Base-by-base conservation (phyloP, 2,329 filamentous ascomycete species). In the Coniochaeta sp. region DNA sequence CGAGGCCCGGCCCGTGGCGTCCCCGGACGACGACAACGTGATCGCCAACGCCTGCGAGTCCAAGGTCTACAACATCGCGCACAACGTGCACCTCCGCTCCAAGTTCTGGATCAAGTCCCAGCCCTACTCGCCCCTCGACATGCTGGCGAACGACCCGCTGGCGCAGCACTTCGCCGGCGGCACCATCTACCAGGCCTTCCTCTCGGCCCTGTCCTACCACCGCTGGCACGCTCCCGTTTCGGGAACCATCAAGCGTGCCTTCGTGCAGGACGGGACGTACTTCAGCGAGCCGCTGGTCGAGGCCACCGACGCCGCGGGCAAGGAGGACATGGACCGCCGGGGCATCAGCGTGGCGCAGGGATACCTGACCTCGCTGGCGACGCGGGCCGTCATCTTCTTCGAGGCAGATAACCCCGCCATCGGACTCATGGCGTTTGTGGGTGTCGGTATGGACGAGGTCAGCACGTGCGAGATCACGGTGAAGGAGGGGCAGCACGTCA, bases 371-470 rank as follows among this genome's bases (percentile, higher is more conserved):
- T 78, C 82, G 0, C 74, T 89, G n/a, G 89, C 89, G 0, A 88
- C 89, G 3, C 77, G 89, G 6, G 88, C 84, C 0, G 71, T 92
- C 52, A 85, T 92, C 63, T 84, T 89, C 67, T 83, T 91, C 61
- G 80, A 91, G 69, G 87, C 88, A 0, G 87, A 90, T 64, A 87
- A 89, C 63, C 77, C 79, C 1, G 77, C 77, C 1, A 85, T 91
- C 40, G 89, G 89, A 0, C 73, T 91, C 34, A 82, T 92, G 78
- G 86, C 81, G 0, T 88, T 91, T 64, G 75, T 92, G 14, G 85
- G 82, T 1, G 81, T 92, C 3, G 89, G 89, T 1, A 91, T 92
- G 89, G 86, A 85, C 47, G 89, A 93, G 72, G 89, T 91, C 14
- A 87, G 82, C 61, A 86, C 87, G 0, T 91, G 88, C 67, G 87